Percentiles rank a stretch among this genome's conserved stretches.
phyloP scores from a whole-genome alignment of 1,284 basidiomycete species.

The Sporisorium iseilematis-ciliati region DNA sequence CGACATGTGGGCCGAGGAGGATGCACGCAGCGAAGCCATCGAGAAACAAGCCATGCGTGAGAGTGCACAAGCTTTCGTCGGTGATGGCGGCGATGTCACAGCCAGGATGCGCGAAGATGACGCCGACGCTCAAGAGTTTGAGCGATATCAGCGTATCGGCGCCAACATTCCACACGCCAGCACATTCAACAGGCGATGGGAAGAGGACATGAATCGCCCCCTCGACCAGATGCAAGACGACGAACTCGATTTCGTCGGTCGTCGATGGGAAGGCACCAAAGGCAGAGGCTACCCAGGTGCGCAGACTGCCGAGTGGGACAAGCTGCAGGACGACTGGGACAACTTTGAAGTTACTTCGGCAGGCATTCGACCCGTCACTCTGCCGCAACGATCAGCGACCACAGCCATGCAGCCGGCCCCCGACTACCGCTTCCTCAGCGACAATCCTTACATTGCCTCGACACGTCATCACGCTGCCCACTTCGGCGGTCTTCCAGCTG shows the following conservation, averaged over 20 bases:
- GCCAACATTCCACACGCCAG: slow-evolving; percentile 51
- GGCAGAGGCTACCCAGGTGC: slow-evolving; percentile 55
- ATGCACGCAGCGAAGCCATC: slow-evolving; percentile 53
- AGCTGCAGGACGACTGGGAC: slow-evolving; percentile 86
- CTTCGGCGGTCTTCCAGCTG: slow-evolving; percentile 39
- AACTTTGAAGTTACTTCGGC: slow-evolving; percentile 53
- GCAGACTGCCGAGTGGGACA: slow-evolving; percentile 75
- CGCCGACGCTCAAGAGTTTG: slow-evolving; percentile 59
- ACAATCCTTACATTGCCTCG: slow-evolving; percentile 62
- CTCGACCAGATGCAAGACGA: slow-evolving; percentile 57
- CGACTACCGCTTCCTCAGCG: slow-evolving; percentile 60
- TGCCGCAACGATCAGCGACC: slow-evolving; percentile 17
- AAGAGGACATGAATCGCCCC: slow-evolving; percentile 48
- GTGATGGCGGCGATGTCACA: slow-evolving; percentile 62
- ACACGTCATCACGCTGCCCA: slow-evolving; percentile 54
- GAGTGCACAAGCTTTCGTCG: slow-evolving; percentile 50
- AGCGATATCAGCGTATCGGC: slow-evolving; percentile 56
- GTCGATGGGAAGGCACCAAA: slow-evolving; percentile 56
- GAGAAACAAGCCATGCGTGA: slow-evolving; percentile 35
- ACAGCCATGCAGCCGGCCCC: slow-evolving; percentile 46
- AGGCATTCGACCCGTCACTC: slow-evolving; percentile 51
- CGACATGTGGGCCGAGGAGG: slow-evolving; percentile 68
- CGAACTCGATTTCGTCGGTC: slow-evolving; percentile 69
- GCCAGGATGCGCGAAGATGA: slow-evolving; percentile 65
- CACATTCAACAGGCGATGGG: slow-evolving; percentile 49